Conservation (phyloP, 2,329 filamentous ascomycete species). For the Daldinia sp. region DNA sequence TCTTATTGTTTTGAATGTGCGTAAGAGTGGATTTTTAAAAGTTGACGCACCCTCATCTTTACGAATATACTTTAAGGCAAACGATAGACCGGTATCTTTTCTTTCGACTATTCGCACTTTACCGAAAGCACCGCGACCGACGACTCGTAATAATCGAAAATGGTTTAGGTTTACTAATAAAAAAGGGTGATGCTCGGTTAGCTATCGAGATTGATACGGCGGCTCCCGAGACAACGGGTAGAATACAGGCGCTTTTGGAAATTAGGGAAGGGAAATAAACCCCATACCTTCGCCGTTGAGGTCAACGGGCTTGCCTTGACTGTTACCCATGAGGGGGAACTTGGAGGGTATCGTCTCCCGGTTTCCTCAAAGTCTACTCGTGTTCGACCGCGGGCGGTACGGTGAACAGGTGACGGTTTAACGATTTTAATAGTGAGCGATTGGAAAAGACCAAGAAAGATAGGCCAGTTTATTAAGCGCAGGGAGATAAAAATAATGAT, state of each 20-base stretch:
- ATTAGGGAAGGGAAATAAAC: constrained; percentile 32
- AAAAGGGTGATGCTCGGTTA: constrained; percentile 38
- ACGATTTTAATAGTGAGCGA: constrained; percentile 15
- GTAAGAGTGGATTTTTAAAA: background rate
- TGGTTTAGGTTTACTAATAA: constrained; percentile 90
- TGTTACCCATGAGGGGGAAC: constrained; percentile 82
- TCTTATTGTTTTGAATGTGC: constrained; percentile 9
- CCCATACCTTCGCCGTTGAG: constrained; percentile 88
- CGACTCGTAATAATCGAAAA: constrained; percentile 92
- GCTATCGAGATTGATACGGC: constrained; percentile 25
- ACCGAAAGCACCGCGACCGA: constrained; percentile 97
- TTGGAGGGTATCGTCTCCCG: constrained; percentile 16
- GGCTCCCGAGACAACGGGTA: background rate
- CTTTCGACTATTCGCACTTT: constrained; percentile 98
- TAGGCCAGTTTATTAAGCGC: constrained; percentile 28
- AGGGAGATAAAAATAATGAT: constrained; percentile 33
- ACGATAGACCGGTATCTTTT: constrained; percentile 92
- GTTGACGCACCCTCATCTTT: constrained; percentile 88
- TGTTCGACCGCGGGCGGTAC: constrained; percentile 21
- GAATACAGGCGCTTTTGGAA: background rate
- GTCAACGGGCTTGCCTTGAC: constrained; percentile 91
- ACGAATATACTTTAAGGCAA: constrained; percentile 96
- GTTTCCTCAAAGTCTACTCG: constrained; percentile 15
- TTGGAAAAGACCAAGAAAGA: constrained; percentile 24
- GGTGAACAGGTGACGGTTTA: constrained; percentile 20